Conservation (phyloP, 768 basidiomycete species). For the Agaricus bisporus region DNA sequence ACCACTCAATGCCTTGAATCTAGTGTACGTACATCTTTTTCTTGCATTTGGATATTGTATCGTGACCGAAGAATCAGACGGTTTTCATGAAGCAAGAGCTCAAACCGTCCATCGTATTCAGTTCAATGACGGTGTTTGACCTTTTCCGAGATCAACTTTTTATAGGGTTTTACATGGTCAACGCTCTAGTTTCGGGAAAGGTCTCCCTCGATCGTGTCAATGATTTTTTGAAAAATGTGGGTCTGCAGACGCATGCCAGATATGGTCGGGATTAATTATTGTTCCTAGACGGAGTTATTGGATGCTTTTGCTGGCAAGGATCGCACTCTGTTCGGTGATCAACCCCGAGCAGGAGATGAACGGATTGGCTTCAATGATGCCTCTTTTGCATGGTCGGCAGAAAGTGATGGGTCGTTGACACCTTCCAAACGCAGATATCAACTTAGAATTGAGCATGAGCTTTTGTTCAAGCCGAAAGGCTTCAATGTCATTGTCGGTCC, state of each 20-base stretch:
- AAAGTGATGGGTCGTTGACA: slow-evolving; percentile 24
- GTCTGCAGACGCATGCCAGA: not conserved
- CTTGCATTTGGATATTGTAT: not conserved
- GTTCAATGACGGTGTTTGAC: slow-evolving; percentile 60
- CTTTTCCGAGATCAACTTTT: slow-evolving; percentile 47
- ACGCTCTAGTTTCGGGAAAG: slow-evolving; percentile 34
- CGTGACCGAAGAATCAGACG: slow-evolving; percentile 19
- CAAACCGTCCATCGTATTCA: slow-evolving; percentile 39
- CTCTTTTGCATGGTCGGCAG: slow-evolving; percentile 48
- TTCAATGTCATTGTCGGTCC: slow-evolving; percentile 55
- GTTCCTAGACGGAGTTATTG: slow-evolving; percentile 40
- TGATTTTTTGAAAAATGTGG: slow-evolving; percentile 33
- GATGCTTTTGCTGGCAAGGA: slow-evolving; percentile 26
- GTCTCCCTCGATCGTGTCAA: slow-evolving; percentile 56
- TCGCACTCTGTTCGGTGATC: slow-evolving; percentile 11
- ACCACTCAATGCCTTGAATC: not conserved
- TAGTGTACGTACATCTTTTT: slow-evolving; percentile 7
- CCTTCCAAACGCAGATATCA: slow-evolving; percentile 44
- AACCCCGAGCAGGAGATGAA: slow-evolving; percentile 12
- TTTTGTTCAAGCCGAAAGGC: slow-evolving; percentile 43
- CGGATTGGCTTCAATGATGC: slow-evolving; percentile 47
- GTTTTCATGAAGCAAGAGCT: slow-evolving; percentile 31
- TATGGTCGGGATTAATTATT: not conserved
- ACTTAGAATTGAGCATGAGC: slow-evolving; percentile 43
- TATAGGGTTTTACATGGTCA: slow-evolving; percentile 27